Evolutionary conservation across 75 land plant species (phyloP).

Genomic region (Gnetum montanum): DNA sequence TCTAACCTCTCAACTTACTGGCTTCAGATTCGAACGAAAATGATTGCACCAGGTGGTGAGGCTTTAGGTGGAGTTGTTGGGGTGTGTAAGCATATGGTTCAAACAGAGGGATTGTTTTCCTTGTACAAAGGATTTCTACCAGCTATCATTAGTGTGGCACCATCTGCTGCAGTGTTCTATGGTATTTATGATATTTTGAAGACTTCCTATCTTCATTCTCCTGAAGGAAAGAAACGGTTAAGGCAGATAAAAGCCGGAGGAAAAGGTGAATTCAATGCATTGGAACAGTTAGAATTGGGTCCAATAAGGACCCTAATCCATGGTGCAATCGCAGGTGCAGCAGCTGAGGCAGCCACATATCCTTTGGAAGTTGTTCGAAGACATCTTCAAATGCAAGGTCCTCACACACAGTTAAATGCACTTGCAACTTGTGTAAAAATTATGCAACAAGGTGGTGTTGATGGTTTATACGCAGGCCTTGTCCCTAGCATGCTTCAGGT

Average conservation of each 20-base stretch:
- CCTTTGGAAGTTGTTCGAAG: constrained; percentile 91
- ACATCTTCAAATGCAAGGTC: constrained; percentile 75
- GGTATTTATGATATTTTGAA: constrained; percentile 88
- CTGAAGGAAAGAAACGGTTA: constrained; percentile 54
- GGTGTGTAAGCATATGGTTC: constrained; percentile 59
- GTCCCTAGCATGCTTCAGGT: constrained; percentile 86
- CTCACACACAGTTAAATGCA: constrained; percentile 36
- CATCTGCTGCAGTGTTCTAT: constrained; percentile 83
- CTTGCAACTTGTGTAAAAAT: constrained; percentile 47
- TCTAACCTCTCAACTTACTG: too few species aligned
- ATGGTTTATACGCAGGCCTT: constrained; percentile 78
- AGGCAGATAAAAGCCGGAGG: constrained; percentile 20
- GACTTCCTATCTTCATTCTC: constrained; percentile 62
- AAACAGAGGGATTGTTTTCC: constrained; percentile 63
- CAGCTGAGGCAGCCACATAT: constrained; percentile 81
- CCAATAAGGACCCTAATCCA: constrained; percentile 69
- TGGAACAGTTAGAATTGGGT: constrained; percentile 75
- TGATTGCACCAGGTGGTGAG: constrained; percentile 91
- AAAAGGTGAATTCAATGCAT: constrained; percentile 39
- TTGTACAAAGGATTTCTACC: constrained; percentile 66
- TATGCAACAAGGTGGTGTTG: constrained; percentile 69
- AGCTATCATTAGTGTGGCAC: constrained; percentile 66
- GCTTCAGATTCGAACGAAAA: constrained; percentile 60
- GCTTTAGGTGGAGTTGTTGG: constrained; percentile 73
- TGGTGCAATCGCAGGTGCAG: constrained; percentile 81